A percentile compares a stretch with the other conserved stretches of the same genome.
Evolutionary conservation across 2,329 filamentous ascomycete genomes (phyloP).

Genomic region (Clarireedia homoeocarpa): DNA sequence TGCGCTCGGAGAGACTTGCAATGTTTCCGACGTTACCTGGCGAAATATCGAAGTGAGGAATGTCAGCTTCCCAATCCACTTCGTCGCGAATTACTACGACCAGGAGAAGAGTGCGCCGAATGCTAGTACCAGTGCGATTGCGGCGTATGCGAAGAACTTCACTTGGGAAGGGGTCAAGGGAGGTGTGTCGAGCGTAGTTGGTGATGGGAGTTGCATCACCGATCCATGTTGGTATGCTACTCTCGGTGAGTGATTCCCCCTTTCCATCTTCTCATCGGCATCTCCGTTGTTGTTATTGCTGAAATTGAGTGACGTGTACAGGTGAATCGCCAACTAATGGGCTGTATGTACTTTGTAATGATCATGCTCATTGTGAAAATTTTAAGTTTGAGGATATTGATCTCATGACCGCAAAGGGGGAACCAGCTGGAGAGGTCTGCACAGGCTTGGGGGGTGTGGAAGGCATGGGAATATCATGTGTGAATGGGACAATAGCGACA

Average conservation of each 20-base stretch:
- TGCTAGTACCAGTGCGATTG: background rate
- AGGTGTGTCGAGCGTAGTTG: background rate
- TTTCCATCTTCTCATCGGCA: background rate
- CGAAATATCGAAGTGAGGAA: conserved; percentile 2
- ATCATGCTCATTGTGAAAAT: conserved; percentile 1
- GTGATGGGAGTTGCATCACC: conserved; percentile 1
- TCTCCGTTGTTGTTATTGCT: background rate
- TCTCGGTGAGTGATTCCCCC: background rate
- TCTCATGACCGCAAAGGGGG: background rate
- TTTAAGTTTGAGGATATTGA: background rate
- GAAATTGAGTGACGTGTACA: background rate
- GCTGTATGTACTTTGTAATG: background rate
- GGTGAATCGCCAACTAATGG: conserved; percentile 3
- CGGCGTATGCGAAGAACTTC: background rate
- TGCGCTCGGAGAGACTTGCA: background rate
- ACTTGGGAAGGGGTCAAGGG: background rate
- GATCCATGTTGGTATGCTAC: conserved; percentile 3
- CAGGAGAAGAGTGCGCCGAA: background rate
- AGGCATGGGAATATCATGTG: background rate
- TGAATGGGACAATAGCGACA: background rate
- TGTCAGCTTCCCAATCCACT: conserved; percentile 4
- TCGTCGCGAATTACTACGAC: conserved; percentile 3
- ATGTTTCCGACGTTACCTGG: background rate
- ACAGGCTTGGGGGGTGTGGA: background rate
- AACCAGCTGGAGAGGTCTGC: background rate